A percentile compares a stretch with the other conserved stretches of the same genome.
Evolutionary conservation across 345 rosid species (phyloP).

Genomic region (Citrus cavaleriei): DNA sequence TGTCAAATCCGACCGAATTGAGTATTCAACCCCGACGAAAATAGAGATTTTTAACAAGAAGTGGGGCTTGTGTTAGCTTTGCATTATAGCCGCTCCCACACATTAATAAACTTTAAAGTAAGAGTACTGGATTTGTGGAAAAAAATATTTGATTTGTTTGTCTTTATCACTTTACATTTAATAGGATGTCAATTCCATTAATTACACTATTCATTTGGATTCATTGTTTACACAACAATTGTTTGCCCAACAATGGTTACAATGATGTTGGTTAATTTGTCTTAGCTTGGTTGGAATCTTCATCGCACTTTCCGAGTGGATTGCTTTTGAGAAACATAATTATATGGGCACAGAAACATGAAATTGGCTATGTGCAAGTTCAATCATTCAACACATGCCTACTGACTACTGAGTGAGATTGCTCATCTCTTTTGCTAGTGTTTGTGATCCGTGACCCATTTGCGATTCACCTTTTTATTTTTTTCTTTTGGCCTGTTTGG

Average conservation of each 20-base stretch:
- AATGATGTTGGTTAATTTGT: neutral
- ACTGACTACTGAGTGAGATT: no score
- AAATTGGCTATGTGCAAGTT: neutral
- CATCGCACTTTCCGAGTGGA: conserved; percentile 4
- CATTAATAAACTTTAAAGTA: no score
- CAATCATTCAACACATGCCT: neutral
- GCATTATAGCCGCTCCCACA: no score
- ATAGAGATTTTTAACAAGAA: no score
- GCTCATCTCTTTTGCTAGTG: no score
- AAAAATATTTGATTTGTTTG: neutral
- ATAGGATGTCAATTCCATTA: neutral
- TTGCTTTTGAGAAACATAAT: neutral
- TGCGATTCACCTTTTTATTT: no score
- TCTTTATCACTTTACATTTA: neutral
- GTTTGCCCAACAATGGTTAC: neutral
- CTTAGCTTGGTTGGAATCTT: conserved; percentile 9
- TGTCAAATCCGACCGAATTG: no score
- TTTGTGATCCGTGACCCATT: no score
- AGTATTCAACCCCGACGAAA: no score
- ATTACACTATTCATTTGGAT: neutral
- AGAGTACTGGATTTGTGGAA: neutral
- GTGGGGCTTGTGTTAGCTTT: no score
- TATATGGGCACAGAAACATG: neutral
- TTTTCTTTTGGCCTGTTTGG: no score
- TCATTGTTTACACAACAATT: neutral